These are phyloP conservation scores for Dothideomycetes sp. DNA, from an alignment of 2,329 filamentous ascomycete genomes.

Conservation along the genomic window DNA sequence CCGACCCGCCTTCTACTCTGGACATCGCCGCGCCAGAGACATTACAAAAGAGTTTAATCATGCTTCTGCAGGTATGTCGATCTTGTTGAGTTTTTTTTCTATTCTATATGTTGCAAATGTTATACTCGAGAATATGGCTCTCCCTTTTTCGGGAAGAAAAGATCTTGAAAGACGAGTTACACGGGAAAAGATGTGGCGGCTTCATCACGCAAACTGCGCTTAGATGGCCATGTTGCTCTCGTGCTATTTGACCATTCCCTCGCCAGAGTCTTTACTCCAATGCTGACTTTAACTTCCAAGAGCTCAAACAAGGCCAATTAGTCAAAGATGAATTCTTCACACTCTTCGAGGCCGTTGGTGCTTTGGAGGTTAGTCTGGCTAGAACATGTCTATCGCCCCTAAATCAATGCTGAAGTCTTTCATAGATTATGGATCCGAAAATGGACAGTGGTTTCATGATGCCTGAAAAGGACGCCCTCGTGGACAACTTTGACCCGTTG, in stretches of 20 bases:
- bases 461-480: constrained; percentile 31
- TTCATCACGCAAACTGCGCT: too few relatives aligned
- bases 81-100: not conserved
- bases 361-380: constrained; percentile 48
- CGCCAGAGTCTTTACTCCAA: too few relatives aligned
- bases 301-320: constrained; percentile 66
- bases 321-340: constrained; percentile 93
- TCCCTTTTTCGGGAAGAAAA: too few relatives aligned
- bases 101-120: not conserved
- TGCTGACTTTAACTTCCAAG: constrained; percentile 32
- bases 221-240: not conserved
- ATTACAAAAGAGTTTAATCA: constrained; percentile 23
- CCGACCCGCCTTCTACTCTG: not conserved
- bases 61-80: constrained; percentile 17
- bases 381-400: not conserved
- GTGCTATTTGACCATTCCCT: too few relatives aligned
- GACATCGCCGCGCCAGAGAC: constrained; percentile 13
- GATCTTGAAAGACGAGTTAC: too few relatives aligned
- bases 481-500: constrained; percentile 53
- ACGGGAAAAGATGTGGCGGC: too few relatives aligned
- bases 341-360: constrained; percentile 85
- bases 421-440: constrained; percentile 96
- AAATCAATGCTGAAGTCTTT: constrained; percentile 2
- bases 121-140: too few relatives aligned
- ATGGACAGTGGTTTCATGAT: constrained; percentile 91